Base-by-base conservation (phyloP, 441 rosid species). In the Eutrema salsugineum region DNA sequence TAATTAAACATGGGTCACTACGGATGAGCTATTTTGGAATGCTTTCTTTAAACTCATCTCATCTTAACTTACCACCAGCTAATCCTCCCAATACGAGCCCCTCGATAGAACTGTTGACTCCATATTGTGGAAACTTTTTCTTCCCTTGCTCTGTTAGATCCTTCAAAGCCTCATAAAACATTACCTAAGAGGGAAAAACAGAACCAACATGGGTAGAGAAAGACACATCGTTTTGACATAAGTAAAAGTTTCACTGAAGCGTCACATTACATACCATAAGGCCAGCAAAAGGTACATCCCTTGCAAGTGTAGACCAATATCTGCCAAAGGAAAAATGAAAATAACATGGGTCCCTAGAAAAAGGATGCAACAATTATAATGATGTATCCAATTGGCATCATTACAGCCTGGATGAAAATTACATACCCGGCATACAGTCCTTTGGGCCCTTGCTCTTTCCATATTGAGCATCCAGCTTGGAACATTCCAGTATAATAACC, bases 281-380 rank as follows among this genome's bases (percentile, higher is more conserved):
- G 72, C 97, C 98, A 54, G 96, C 94, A 83, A 91, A 91, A 62
- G 97, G 97, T 28, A 94, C 89, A 83, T 94, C 97, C 82, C 97
- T 89, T 28, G 91, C 97, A 66, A 93, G 86, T 42, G 98, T 93
- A 71, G 96, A 93, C 85, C 90, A 72, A 75, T 89, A 94, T 74
- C 97, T 94, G 82, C 71, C 63, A 84, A 77, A 77, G 71, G 33
- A 75, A 46, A 70, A 71, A 24, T 10, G n/a, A 33, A 27, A 47
- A 24, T 24, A 43, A 11, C 7, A 36, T 35, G 44, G 0, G 28
- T 35, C 65, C 27, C 72, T 59, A 67, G 33, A 66, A 11, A 24
- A 20, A 1, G 54, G 24, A 14, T 55, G 65, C 51, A 69, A 48
- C 54, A 33, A 33, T 40, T 32, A 46, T 35, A 32, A 70, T 22